Conservation (phyloP, 2,329 filamentous ascomycete species). For the Hypoxylon sp. region DNA sequence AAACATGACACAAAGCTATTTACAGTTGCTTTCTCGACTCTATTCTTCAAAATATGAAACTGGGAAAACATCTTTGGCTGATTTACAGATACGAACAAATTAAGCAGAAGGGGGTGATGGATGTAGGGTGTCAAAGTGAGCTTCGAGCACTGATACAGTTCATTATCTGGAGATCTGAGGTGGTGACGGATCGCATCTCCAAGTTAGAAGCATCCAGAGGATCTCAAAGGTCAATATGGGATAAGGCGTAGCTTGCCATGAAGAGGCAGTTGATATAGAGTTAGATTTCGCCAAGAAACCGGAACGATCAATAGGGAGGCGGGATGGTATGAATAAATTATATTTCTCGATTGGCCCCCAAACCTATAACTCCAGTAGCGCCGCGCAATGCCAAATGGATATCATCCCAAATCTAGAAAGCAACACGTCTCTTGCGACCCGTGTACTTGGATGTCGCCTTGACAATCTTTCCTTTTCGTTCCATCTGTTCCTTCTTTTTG, state of each 20-base stretch:
- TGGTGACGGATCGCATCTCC: slow-evolving; percentile 11
- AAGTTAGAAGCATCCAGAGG: slow-evolving; percentile 16
- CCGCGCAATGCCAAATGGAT: slow-evolving; percentile 50
- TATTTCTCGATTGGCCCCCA: slow-evolving; percentile 1
- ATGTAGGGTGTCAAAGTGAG: slow-evolving; percentile 1
- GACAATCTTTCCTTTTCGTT: slow-evolving; percentile 93
- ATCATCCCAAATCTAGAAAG: slow-evolving; percentile 69
- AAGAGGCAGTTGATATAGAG: neutral
- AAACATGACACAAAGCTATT: too few relatives aligned
- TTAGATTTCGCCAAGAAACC: neutral
- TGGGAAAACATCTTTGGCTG: too few relatives aligned
- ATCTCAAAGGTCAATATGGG: slow-evolving; percentile 4
- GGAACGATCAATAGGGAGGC: neutral
- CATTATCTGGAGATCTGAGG: slow-evolving; percentile 18
- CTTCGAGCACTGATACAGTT: slow-evolving; percentile 2
- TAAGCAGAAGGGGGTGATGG: neutral
- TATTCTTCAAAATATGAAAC: too few relatives aligned
- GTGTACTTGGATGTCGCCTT: slow-evolving; percentile 95
- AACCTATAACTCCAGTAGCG: slow-evolving; percentile 45
- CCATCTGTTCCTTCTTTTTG: slow-evolving; percentile 93
- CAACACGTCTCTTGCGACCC: slow-evolving; percentile 84
- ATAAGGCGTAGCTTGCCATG: neutral
- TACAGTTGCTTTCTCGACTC: too few relatives aligned
- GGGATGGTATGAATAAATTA: slow-evolving; percentile 4
- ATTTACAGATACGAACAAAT: neutral